phyloP scores from a whole-genome alignment of 495 filamentous ascomycete species.

The Halenospora varia region DNA sequence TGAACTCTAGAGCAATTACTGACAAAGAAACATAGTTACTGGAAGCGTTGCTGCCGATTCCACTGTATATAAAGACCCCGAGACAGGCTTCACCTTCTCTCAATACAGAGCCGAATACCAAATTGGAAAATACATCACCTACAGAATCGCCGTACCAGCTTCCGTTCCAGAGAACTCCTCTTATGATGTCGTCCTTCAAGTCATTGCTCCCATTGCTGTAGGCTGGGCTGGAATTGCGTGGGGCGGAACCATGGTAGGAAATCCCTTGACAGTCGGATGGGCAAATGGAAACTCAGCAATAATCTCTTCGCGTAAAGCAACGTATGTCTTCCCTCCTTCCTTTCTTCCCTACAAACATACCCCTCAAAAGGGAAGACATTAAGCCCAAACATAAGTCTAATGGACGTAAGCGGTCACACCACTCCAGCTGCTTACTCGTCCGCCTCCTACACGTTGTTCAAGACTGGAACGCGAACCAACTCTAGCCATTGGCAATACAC shows the following conservation, averaged over 20 bases:
- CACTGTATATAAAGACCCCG: constrained; percentile 35
- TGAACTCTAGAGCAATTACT: too few species aligned
- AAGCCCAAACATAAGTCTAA: background rate
- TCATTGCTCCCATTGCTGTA: constrained; percentile 27
- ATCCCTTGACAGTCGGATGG: constrained; percentile 36
- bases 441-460: background rate
- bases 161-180: background rate
- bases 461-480: background rate
- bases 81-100: constrained; percentile 47
- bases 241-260: constrained; percentile 31
- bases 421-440: background rate
- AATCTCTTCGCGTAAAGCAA: background rate
- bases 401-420: background rate
- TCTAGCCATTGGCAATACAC: background rate
- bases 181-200: constrained; percentile 11
- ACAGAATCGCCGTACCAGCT: constrained; percentile 26
- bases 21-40: too few species aligned
- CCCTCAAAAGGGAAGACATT: background rate
- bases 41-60: background rate
- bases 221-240: constrained; percentile 28
- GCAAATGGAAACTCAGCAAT: constrained; percentile 27
- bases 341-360: background rate
- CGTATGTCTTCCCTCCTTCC: background rate
- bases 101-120: constrained; percentile 36
- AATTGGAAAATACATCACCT: constrained; percentile 29